A percentile compares a stretch with the other conserved stretches of the same genome.
Evolutionary conservation across 495 filamentous ascomycete species (phyloP).

Genomic region (Tuber brumale): DNA sequence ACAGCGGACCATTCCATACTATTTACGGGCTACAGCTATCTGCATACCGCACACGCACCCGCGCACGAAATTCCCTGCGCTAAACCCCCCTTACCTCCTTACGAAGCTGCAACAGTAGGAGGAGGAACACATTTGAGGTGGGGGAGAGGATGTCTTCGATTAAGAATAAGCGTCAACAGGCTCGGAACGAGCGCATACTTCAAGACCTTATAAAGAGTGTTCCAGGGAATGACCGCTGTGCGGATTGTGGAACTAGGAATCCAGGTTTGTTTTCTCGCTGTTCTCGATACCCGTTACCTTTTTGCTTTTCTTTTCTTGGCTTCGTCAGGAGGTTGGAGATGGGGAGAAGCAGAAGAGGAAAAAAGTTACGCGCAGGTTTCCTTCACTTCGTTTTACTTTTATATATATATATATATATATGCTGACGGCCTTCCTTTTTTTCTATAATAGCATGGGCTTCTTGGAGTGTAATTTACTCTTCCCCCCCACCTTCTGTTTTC

Average conservation of each 20-base stretch:
- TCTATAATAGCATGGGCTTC: conserved; percentile 80
- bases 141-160: conserved; percentile 38
- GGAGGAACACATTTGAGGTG: conserved; percentile 10
- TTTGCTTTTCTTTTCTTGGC: background rate
- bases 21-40: conserved; percentile 10
- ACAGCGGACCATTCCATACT: background rate
- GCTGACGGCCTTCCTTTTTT: conserved; percentile 33
- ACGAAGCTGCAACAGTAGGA: conserved; percentile 10
- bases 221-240: conserved; percentile 88
- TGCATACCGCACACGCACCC: conserved; percentile 16
- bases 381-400: background rate
- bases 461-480: conserved; percentile 73
- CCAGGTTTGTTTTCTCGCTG: conserved; percentile 61
- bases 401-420: background rate
- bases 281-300: conserved; percentile 12
- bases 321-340: conserved; percentile 1
- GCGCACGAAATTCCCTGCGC: conserved; percentile 8
- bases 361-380: background rate
- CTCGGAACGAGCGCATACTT: conserved; percentile 85
- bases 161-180: conserved; percentile 88
- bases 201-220: conserved; percentile 84
- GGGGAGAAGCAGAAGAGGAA: background rate
- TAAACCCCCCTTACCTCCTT: background rate
- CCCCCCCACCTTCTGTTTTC: background rate
- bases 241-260: conserved; percentile 85